Percentiles rank a stretch among this genome's conserved stretches.
Evolutionary conservation across 2,329 filamentous ascomycete genomes (phyloP).

Genomic region (Cadophora luteo-olivacea): DNA sequence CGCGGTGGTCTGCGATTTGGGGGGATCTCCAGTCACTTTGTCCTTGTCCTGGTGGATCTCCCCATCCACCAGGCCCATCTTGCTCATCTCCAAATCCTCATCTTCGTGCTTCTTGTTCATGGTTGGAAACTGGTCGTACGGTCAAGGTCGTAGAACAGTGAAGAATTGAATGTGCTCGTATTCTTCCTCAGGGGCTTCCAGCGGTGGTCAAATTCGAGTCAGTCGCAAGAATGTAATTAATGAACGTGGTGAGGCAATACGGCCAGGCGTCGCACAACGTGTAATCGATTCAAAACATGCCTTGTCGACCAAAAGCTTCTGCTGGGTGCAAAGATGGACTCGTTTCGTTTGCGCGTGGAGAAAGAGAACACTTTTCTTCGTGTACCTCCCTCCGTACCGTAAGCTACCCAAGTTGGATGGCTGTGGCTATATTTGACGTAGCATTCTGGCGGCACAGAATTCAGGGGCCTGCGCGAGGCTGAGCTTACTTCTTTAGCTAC

Average conservation of each 20-base stretch:
- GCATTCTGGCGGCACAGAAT: too few relatives aligned
- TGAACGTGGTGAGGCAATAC: background rate
- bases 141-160: background rate
- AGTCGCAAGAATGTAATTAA: background rate
- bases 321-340: background rate
- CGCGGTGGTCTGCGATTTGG: slow-evolving; percentile 29
- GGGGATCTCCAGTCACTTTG: slow-evolving; percentile 9
- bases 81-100: slow-evolving; percentile 40
- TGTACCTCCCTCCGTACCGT: too few relatives aligned
- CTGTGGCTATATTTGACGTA: too few relatives aligned
- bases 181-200: background rate
- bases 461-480: background rate
- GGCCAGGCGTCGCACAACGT: background rate
- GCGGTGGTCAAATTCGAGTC: background rate
- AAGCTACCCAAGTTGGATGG: background rate
- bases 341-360: background rate
- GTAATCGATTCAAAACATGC: background rate
- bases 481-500: background rate
- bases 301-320: background rate
- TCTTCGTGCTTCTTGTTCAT: slow-evolving; percentile 28
- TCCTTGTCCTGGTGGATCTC: slow-evolving; percentile 21
- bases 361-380: background rate
- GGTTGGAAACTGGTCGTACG: slow-evolving; percentile 1
- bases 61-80: slow-evolving; percentile 29
- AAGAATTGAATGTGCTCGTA: background rate